phyloP scores from a whole-genome alignment of 163 green algal genomes.

The Chlorella variabilis region DNA sequence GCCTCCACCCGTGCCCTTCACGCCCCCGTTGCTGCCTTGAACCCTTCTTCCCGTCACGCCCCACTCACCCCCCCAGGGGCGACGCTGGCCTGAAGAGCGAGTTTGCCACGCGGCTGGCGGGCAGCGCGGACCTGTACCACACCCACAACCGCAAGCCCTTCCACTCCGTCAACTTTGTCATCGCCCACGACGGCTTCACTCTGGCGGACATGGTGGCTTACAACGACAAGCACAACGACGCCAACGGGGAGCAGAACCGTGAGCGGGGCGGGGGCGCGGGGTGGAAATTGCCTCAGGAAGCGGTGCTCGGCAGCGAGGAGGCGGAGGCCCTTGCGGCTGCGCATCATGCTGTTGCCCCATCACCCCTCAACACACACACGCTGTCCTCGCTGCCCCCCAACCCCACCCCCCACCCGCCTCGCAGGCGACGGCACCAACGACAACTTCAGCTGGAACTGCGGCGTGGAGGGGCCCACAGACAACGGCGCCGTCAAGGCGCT shows the following conservation, averaged over 20 bases:
- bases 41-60: not conserved
- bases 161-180: conserved; percentile 97
- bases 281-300: too few relatives aligned
- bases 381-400: not conserved
- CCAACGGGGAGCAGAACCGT: conserved; percentile 87
- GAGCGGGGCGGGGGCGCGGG: not conserved
- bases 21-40: too few relatives aligned
- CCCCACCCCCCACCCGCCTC: not conserved
- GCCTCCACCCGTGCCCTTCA: too few relatives aligned
- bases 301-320: too few relatives aligned
- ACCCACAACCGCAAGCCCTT: conserved; percentile 76
- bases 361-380: too few relatives aligned
- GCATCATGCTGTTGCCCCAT: too few relatives aligned
- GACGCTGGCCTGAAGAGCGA: conserved; percentile 85
- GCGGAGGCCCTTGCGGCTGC: too few relatives aligned
- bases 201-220: conserved; percentile 93
- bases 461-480: conserved; percentile 70
- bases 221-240: conserved; percentile 95
- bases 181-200: conserved; percentile 95
- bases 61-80: conserved; percentile 39
- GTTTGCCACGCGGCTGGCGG: conserved; percentile 90
- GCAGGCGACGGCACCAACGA: conserved; percentile 89
- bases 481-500: conserved; percentile 66
- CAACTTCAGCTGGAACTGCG: conserved; percentile 99
- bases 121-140: conserved; percentile 93